Evolutionary conservation across 371 early-diverging fungal genomes (phyloP).

Genomic region (Mucor indicus): DNA sequence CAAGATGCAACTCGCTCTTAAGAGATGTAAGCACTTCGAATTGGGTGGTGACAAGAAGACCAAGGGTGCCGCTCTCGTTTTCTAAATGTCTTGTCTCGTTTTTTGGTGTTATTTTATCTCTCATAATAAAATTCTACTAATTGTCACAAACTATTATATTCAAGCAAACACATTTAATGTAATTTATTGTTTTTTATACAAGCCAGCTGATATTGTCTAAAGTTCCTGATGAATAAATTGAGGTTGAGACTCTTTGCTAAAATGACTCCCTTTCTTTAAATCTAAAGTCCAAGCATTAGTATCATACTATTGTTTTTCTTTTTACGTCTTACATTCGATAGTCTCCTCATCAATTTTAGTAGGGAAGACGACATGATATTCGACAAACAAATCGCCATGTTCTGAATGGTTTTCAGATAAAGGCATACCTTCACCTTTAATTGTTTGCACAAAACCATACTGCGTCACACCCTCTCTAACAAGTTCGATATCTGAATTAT

Average conservation of each 20-base stretch:
- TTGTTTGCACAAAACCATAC: conserved; percentile 69
- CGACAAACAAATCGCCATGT: conserved; percentile 86
- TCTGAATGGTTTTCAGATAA: conserved; percentile 54
- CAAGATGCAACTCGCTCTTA: conserved; percentile 92
- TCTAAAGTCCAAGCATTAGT: conserved; percentile 3
- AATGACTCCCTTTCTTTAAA: conserved; percentile 15
- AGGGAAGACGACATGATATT: conserved; percentile 91
- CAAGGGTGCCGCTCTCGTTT: conserved; percentile 75
- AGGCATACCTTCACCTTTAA: conserved; percentile 87
- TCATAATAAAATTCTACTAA: too few relatives aligned
- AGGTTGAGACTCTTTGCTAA: conserved; percentile 1
- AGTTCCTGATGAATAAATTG: conserved; percentile 23
- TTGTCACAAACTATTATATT: too few relatives aligned
- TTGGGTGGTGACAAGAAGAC: conserved; percentile 99
- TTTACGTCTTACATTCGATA: conserved; percentile 29
- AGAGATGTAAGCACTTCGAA: conserved; percentile 99
- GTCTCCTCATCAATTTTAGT: conserved; percentile 37
- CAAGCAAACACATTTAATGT: too few relatives aligned
- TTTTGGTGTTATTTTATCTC: too few relatives aligned
- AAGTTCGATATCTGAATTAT: conserved; percentile 68
- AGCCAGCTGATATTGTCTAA: neutral
- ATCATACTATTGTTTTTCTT: neutral
- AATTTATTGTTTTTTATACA: conserved; percentile 2
- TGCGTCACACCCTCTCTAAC: conserved; percentile 66
- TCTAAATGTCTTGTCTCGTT: too few relatives aligned